Percentiles rank a stretch among this genome's conserved stretches.
Conservation (phyloP, 805 yeast genomes). For the Saccharomycopsis guyanensis region DNA sequence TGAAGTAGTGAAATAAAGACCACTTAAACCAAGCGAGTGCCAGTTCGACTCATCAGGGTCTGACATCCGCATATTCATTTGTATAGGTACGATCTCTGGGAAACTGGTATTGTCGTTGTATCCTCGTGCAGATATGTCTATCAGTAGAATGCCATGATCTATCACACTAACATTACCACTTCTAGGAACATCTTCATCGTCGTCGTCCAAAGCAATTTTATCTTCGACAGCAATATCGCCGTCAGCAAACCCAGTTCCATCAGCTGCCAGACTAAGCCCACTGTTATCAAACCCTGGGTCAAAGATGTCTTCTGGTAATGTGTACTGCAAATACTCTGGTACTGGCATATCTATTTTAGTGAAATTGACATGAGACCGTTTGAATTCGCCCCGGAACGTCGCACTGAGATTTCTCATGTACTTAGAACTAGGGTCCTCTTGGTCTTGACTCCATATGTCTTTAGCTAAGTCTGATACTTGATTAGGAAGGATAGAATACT, state of each 20-base stretch:
- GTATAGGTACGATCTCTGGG: slow-evolving; percentile 23
- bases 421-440: not conserved
- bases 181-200: slow-evolving; percentile 19
- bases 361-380: slow-evolving; percentile 21
- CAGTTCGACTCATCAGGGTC: slow-evolving; percentile 43
- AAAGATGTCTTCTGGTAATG: slow-evolving; percentile 26
- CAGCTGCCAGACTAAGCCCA: slow-evolving; percentile 25
- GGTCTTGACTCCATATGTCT: slow-evolving; percentile 41
- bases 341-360: slow-evolving; percentile 29
- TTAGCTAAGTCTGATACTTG: slow-evolving; percentile 40
- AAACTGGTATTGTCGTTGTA: slow-evolving; percentile 16
- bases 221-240: slow-evolving; percentile 11
- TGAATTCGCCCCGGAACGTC: slow-evolving; percentile 37
- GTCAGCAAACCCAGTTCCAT: slow-evolving; percentile 22
- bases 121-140: slow-evolving; percentile 5
- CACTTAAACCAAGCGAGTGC: slow-evolving; percentile 41
- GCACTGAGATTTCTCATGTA: slow-evolving; percentile 43
- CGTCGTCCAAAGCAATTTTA: slow-evolving; percentile 17
- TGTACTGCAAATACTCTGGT: slow-evolving; percentile 27
- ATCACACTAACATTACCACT: slow-evolving; percentile 30
- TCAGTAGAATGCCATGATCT: slow-evolving; percentile 26
- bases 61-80: not conserved
- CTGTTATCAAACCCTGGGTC: slow-evolving; percentile 19
- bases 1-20: slow-evolving; percentile 57
- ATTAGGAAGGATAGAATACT: slow-evolving; percentile 54